Evolutionary conservation across 129 eudicot genomes (phyloP), one percentile per base, ranked within the genome.

Genomic region (Artemisia annua): DNA sequence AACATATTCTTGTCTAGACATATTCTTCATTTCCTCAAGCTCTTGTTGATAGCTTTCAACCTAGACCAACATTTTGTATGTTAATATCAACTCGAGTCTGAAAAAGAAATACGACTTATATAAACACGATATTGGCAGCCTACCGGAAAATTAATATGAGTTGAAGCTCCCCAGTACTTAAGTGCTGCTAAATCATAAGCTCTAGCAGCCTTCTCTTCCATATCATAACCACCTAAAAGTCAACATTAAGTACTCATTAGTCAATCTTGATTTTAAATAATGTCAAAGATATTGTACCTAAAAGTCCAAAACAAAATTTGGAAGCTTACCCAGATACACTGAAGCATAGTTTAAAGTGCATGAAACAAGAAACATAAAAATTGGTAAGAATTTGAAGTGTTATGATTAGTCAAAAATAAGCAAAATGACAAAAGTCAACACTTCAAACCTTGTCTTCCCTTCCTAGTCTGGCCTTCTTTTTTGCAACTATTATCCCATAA

Each of bases 201-300:
- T 76, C 98, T 87, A 62, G 98, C 98, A 48, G 96, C 96, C 67
- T 89, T 92, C 69, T 92, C 98, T 80, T 92, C 98, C 89, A 86
- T 83, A 73, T 89, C 96, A 83, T 92, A 92, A 5, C 96, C 98
- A 65, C 98, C 98, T 92, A 77, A 74, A 80, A 48, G 71, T 70
- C 73, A 70, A 70, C 69, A 78, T 46, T 14, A 63, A 44, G 9
- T 43, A 54, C 44, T 63, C 67, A 78, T 78, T 70, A 43, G 61
- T 46, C 39, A 63, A 52, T 52, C 84, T 80, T 75, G 39, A 75
- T 69, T 43, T 63, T 8, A 7, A 63, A 49, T 17, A 75, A 75
- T 74, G 24, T 7, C 3, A 14, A 18, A 54, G 2, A 11, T 1
- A 53, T 74, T 19, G 14, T 2, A 61, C 24, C 26, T 1, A 70